Conservation (phyloP, 1,284 basidiomycete species). For the Paramarasmius palmivorus region DNA sequence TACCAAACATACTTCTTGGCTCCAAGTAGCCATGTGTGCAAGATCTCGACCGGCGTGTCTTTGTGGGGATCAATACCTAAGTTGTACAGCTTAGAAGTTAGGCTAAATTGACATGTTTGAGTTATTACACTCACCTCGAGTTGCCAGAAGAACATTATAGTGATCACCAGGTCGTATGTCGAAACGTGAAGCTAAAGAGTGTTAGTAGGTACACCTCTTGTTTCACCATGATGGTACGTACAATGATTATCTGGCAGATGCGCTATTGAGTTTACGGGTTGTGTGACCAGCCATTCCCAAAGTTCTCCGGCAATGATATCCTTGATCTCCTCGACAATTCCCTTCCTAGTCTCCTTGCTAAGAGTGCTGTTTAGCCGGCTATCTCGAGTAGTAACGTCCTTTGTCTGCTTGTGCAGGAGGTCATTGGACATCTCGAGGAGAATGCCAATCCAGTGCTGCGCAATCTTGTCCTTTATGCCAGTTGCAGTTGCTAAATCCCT, state of each 20-base stretch:
- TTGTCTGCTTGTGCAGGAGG: slow-evolving; percentile 8
- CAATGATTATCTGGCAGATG: too few relatives aligned
- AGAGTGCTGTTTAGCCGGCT: too few relatives aligned
- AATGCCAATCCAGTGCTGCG: slow-evolving; percentile 31
- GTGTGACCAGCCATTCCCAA: slow-evolving; percentile 23
- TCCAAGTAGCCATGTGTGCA: slow-evolving; percentile 40
- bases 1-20: slow-evolving; percentile 41
- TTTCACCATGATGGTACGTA: too few relatives aligned
- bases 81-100: slow-evolving; percentile 30
- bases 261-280: slow-evolving; percentile 14
- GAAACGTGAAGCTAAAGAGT: too few relatives aligned
- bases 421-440: slow-evolving; percentile 23
- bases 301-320: slow-evolving; percentile 27
- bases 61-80: slow-evolving; percentile 25
- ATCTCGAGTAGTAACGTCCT: too few relatives aligned
- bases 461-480: slow-evolving; percentile 37
- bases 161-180: slow-evolving; percentile 20
- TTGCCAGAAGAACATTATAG: slow-evolving; percentile 20
- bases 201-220: too few relatives aligned
- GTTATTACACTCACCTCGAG: slow-evolving; percentile 1
- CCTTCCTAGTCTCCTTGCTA: neutral
- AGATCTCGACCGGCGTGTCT: slow-evolving; percentile 41
- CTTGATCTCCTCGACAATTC: slow-evolving; percentile 23
- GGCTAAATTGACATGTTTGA: slow-evolving; percentile 29
- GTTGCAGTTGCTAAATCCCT: slow-evolving; percentile 20